Percentiles rank a stretch among this genome's conserved stretches.
phyloP scores from a whole-genome alignment of 441 rosid species.

The Metrosideros polymorpha region DNA sequence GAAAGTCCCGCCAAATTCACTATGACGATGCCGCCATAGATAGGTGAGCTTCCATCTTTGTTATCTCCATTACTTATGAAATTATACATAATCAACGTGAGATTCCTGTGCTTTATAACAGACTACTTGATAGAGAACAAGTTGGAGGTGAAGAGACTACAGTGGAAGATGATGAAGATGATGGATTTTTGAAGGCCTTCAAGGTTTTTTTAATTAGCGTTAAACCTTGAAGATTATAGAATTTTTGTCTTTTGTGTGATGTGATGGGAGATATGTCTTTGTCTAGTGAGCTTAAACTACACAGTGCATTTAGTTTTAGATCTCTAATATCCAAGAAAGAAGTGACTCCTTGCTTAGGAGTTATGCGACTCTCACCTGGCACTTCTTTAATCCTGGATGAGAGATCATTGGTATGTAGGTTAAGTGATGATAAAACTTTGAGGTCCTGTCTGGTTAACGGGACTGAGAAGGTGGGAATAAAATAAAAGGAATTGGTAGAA shows the following conservation, averaged over 20 bases:
- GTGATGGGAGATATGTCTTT: background rate
- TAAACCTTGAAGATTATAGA: background rate
- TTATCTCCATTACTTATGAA: background rate
- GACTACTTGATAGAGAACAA: constrained; percentile 86
- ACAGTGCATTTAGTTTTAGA: background rate
- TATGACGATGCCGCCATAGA: constrained; percentile 96
- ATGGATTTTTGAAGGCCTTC: constrained; percentile 91
- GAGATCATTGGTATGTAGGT: background rate
- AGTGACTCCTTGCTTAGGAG: background rate
- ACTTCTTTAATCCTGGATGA: background rate
- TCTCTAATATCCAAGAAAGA: background rate
- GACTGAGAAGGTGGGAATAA: background rate
- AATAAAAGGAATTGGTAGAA: background rate
- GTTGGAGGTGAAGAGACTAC: constrained; percentile 74
- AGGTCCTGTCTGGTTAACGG: background rate
- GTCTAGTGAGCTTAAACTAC: background rate
- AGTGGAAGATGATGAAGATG: constrained; percentile 84
- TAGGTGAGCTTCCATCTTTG: constrained; percentile 32
- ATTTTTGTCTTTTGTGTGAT: background rate
- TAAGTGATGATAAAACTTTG: background rate
- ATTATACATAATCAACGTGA: background rate
- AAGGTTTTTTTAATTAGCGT: constrained; percentile 39
- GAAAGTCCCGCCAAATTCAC: constrained; percentile 96
- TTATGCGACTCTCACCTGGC: background rate
- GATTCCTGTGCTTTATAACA: constrained; percentile 12